Percentiles rank a stretch among this genome's conserved stretches.
phyloP scores from a whole-genome alignment of 768 basidiomycete genomes.

The Trametes cubensis region DNA sequence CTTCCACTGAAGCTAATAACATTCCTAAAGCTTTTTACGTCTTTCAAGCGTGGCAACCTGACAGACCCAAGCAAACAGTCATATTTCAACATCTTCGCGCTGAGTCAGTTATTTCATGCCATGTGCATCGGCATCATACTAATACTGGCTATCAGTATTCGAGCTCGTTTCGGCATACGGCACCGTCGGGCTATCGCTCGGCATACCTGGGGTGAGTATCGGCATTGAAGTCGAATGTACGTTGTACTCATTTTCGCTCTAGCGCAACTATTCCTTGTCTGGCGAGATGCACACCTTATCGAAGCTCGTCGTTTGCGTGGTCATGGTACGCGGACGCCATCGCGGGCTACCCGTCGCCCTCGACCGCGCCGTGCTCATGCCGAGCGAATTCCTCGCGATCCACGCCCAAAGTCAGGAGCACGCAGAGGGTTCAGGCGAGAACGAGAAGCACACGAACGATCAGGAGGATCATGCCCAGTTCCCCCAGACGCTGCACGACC shows the following conservation, averaged over 20 bases:
- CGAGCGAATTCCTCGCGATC: conserved; percentile 18
- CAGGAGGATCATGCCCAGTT: background rate
- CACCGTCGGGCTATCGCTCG: conserved; percentile 85
- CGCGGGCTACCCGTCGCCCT: conserved; percentile 87
- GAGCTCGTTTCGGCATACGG: conserved; percentile 88
- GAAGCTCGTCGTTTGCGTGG: conserved; percentile 80
- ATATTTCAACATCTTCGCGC: conserved; percentile 84
- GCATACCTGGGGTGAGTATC: conserved; percentile 65
- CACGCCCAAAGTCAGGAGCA: background rate
- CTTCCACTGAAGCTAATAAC: background rate
- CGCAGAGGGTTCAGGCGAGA: background rate
- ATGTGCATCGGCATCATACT: background rate
- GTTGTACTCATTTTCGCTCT: conserved; percentile 7
- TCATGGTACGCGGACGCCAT: conserved; percentile 95
- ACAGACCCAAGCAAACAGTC: conserved; percentile 50
- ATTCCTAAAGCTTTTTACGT: background rate
- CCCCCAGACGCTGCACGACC: conserved; percentile 2
- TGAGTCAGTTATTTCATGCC: conserved; percentile 49
- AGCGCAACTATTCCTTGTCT: conserved; percentile 82
- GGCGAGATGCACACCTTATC: conserved; percentile 80
- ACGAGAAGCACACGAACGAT: conserved; percentile 3
- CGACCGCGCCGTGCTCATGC: conserved; percentile 47
- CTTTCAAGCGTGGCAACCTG: conserved; percentile 56
- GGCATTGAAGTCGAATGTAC: background rate
- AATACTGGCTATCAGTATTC: conserved; percentile 53